phyloP scores from a whole-genome alignment of 768 basidiomycete genomes.

The Tubosaeta sp. region DNA sequence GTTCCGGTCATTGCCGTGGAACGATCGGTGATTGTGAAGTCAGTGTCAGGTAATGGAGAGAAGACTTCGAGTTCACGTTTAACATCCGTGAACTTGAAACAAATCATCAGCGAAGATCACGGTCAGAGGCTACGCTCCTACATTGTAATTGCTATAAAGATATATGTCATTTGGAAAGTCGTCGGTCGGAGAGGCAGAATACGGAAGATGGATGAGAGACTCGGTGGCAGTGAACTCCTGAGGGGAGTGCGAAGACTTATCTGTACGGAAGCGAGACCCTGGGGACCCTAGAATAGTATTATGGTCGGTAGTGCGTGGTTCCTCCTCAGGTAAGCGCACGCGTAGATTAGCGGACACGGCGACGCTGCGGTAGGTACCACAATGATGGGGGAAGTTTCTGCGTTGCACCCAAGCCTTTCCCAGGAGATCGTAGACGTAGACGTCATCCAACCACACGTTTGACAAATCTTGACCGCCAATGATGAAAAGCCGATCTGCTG shows the following conservation, averaged over 20 bases:
- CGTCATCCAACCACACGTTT: slow-evolving; percentile 91
- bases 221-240: slow-evolving; percentile 55
- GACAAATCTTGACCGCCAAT: slow-evolving; percentile 94
- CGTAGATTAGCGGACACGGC: slow-evolving; percentile 70
- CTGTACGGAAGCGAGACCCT: slow-evolving; percentile 55
- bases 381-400: slow-evolving; percentile 84
- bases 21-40: slow-evolving; percentile 76
- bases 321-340: slow-evolving; percentile 67
- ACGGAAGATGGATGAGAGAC: slow-evolving; percentile 66
- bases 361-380: slow-evolving; percentile 93
- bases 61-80: slow-evolving; percentile 93
- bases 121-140: slow-evolving; percentile 34
- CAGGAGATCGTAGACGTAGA: slow-evolving; percentile 82
- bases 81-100: slow-evolving; percentile 80
- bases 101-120: slow-evolving; percentile 7
- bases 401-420: slow-evolving; percentile 73
- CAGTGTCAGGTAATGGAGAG: slow-evolving; percentile 69
- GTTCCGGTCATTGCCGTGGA: slow-evolving; percentile 77
- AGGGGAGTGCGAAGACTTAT: slow-evolving; percentile 35
- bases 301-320: slow-evolving; percentile 40
- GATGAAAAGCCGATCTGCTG: slow-evolving; percentile 79
- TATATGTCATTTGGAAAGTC: slow-evolving; percentile 83
- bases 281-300: slow-evolving; percentile 47
- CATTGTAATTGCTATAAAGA: slow-evolving; percentile 96
- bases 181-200: slow-evolving; percentile 65